A percentile compares a stretch with the other conserved stretches of the same genome.
phyloP scores from a whole-genome alignment of 257 asterid species.

The Solanum sejunctum region DNA sequence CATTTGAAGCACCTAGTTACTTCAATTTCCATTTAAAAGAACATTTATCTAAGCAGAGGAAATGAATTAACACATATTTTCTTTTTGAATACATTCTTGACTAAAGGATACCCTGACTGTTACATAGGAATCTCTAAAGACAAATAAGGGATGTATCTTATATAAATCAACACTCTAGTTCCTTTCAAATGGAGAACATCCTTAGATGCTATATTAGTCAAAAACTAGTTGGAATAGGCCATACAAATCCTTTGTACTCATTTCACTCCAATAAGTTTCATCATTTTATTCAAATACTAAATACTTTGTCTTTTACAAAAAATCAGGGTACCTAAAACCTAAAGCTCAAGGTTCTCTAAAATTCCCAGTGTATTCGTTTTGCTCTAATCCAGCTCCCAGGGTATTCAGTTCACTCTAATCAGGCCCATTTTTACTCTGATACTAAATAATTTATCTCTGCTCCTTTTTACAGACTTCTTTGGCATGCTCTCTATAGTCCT shows the following conservation, averaged over 20 bases:
- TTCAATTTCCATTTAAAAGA: background rate
- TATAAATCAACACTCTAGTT: background rate
- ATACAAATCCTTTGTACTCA: background rate
- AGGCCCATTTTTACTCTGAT: background rate
- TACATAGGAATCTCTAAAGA: background rate
- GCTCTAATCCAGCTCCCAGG: background rate
- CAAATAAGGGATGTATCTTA: background rate
- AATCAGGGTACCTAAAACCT: background rate
- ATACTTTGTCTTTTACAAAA: background rate
- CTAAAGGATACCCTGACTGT: background rate
- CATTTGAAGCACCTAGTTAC: background rate
- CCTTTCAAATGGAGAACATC: background rate
- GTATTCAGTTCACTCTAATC: background rate
- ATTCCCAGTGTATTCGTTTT: background rate
- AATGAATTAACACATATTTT: background rate
- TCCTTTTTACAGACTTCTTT: background rate
- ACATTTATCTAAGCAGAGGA: background rate
- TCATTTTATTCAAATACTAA: background rate
- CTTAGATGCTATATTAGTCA: background rate
- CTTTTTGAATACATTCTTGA: background rate
- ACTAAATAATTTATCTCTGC: background rate
- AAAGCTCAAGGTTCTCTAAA: background rate
- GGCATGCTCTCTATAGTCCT: background rate
- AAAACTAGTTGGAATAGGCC: background rate
- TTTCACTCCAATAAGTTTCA: background rate